Percentiles rank a stretch among this genome's conserved stretches.
These are phyloP conservation scores for Candida sanyaensis DNA, from an alignment of 1,139 yeast genomes.

Conservation along the genomic window DNA sequence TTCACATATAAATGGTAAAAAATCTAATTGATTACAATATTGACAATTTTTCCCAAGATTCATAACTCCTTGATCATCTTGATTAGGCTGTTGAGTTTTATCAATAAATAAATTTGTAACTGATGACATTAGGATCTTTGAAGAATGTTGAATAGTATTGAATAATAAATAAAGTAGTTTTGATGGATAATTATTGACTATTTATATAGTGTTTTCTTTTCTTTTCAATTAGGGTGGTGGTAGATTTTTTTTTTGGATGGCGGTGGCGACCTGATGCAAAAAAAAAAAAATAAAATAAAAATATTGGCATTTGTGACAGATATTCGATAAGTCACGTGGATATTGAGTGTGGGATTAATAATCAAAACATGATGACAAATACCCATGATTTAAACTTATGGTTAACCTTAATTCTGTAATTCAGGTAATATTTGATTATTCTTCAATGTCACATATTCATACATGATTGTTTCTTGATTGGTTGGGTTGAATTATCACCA, in stretches of 20 bases:
- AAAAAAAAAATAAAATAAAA: background rate
- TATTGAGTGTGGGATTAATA: background rate
- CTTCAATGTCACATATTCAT: too few relatives aligned
- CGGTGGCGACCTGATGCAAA: constrained; percentile 17
- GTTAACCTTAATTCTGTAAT: too few relatives aligned
- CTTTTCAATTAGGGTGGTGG: background rate
- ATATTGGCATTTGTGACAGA: background rate
- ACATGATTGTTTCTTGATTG: too few relatives aligned
- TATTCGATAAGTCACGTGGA: background rate
- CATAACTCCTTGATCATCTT: constrained; percentile 52
- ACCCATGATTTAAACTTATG: too few relatives aligned
- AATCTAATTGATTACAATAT: constrained; percentile 64
- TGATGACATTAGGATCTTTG: constrained; percentile 7
- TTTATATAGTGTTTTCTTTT: background rate
- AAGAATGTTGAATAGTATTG: too few relatives aligned
- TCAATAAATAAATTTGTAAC: constrained; percentile 19
- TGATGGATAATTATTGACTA: background rate
- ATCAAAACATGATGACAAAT: background rate
- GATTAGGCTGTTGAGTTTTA: constrained; percentile 19
- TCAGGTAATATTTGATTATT: too few relatives aligned
- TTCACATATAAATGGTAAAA: constrained; percentile 67
- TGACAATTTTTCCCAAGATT: constrained; percentile 72
- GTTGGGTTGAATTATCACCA: too few relatives aligned
- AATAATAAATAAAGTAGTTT: too few relatives aligned
- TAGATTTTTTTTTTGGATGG: constrained; percentile 11